Percentiles rank a stretch among this genome's conserved stretches.
These are phyloP conservation scores for Aspergillus coremiiformis DNA, from an alignment of 495 filamentous ascomycete genomes.

Conservation along the genomic window DNA sequence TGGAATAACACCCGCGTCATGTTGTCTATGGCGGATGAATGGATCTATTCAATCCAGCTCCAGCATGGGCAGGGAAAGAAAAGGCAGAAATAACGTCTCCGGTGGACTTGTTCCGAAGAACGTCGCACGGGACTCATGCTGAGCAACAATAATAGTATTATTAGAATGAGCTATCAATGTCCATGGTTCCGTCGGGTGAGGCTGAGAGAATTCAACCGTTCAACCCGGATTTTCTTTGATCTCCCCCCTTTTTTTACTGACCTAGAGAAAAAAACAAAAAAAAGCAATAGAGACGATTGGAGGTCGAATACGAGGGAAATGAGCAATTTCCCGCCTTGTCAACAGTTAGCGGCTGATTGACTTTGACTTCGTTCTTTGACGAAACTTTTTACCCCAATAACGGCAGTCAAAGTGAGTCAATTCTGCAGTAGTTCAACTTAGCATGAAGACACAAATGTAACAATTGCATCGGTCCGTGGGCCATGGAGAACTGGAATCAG, in stretches of 20 bases:
- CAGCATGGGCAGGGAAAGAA: background rate
- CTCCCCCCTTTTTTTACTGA: too few species aligned
- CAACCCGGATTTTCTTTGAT: background rate
- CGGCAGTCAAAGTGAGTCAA: background rate
- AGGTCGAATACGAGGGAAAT: background rate
- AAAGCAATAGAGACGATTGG: background rate
- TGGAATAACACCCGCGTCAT: constrained; percentile 17
- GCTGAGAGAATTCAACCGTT: background rate
- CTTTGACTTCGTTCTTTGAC: background rate
- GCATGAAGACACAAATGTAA: background rate
- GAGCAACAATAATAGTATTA: background rate
- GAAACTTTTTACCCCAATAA: background rate
- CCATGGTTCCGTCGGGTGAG: background rate
- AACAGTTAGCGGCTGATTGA: background rate
- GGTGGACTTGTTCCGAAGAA: background rate
- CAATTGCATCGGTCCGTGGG: background rate
- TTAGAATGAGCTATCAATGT: background rate
- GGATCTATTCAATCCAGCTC: background rate
- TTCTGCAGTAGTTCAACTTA: background rate
- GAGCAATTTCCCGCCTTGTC: background rate
- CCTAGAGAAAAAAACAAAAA: too few species aligned
- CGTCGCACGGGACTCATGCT: background rate
- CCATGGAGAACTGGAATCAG: background rate
- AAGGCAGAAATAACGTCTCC: background rate
- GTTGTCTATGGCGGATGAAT: background rate